Evolutionary conservation across 768 basidiomycete species (phyloP).

Genomic region (Rhizopogon roseolus): DNA sequence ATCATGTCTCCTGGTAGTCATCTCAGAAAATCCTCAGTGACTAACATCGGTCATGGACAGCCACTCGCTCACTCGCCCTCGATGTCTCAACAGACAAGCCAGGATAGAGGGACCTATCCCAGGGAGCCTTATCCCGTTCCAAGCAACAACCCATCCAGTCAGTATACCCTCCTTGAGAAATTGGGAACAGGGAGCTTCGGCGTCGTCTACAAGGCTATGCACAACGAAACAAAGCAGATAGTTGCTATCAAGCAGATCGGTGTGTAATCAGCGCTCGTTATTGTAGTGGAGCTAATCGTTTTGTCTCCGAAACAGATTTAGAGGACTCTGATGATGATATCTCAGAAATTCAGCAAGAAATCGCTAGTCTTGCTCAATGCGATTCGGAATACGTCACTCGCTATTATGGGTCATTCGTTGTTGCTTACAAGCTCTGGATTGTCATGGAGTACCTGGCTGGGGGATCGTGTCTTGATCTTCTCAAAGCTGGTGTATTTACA

Average conservation of each 20-base stretch:
- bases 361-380: conserved; percentile 91
- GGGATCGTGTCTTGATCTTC: conserved; percentile 95
- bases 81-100: conserved; percentile 37
- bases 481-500: conserved; percentile 86
- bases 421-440: conserved; percentile 98
- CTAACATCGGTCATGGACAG: conserved; percentile 27
- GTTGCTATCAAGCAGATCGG: conserved; percentile 99
- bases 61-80: conserved; percentile 40
- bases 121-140: conserved; percentile 67
- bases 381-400: conserved; percentile 95
- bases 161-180: conserved; percentile 92
- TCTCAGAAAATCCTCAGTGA: conserved; percentile 34
- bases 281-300: conserved; percentile 5
- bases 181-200: conserved; percentile 98
- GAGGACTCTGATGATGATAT: conserved; percentile 99
- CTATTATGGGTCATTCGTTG: conserved; percentile 96
- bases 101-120: conserved; percentile 35
- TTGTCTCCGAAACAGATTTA: conserved; percentile 55
- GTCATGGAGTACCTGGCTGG: conserved; percentile 99
- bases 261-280: conserved; percentile 32
- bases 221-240: conserved; percentile 89
- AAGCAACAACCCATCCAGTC: conserved; percentile 77
- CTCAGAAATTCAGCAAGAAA: conserved; percentile 97
- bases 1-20: conserved; percentile 38
- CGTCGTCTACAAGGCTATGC: conserved; percentile 94